phyloP scores from a whole-genome alignment of 75 land plant genomes.

The Cunninghamia lanceolata region DNA sequence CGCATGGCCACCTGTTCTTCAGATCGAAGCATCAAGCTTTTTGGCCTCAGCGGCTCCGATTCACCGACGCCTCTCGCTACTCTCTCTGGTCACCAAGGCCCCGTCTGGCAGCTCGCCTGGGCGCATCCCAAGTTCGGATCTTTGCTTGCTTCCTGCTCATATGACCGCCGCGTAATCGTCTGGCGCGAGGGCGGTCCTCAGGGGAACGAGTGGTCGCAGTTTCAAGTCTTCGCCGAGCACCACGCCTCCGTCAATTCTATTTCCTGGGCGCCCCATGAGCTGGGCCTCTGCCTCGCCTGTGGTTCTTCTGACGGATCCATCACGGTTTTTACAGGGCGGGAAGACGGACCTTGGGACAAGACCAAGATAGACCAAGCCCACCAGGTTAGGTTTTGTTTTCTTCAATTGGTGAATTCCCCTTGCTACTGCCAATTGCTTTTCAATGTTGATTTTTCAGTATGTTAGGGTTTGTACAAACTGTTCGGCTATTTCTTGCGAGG shows the following conservation, averaged over 20 bases:
- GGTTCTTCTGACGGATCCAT: slow-evolving; percentile 61
- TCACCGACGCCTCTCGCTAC: slow-evolving; percentile 33
- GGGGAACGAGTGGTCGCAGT: slow-evolving; percentile 57
- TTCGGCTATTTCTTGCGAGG: too few relatives aligned
- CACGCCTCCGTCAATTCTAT: slow-evolving; percentile 50
- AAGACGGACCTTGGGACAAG: slow-evolving; percentile 47
- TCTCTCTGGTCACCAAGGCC: slow-evolving; percentile 56
- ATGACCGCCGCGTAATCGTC: slow-evolving; percentile 60
- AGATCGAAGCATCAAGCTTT: slow-evolving; percentile 36
- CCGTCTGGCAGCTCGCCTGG: slow-evolving; percentile 72
- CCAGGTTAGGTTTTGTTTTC: slow-evolving; percentile 5
- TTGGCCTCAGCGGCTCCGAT: slow-evolving; percentile 17
- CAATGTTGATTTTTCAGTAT: too few relatives aligned
- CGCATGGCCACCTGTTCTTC: slow-evolving; percentile 51
- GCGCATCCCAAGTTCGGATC: slow-evolving; percentile 68
- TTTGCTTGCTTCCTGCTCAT: slow-evolving; percentile 65
- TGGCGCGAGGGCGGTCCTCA: slow-evolving; percentile 59
- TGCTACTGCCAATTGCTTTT: not conserved
- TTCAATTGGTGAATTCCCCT: not conserved
- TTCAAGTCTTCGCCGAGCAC: slow-evolving; percentile 66
- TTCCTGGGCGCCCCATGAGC: slow-evolving; percentile 49
- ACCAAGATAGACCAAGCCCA: slow-evolving; percentile 52
- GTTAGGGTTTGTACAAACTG: too few relatives aligned
- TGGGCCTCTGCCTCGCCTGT: slow-evolving; percentile 45
- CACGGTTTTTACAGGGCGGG: slow-evolving; percentile 33